Evolutionary conservation across 805 yeast species (phyloP).

Genomic region (Saccharomycopsis babjevae): DNA sequence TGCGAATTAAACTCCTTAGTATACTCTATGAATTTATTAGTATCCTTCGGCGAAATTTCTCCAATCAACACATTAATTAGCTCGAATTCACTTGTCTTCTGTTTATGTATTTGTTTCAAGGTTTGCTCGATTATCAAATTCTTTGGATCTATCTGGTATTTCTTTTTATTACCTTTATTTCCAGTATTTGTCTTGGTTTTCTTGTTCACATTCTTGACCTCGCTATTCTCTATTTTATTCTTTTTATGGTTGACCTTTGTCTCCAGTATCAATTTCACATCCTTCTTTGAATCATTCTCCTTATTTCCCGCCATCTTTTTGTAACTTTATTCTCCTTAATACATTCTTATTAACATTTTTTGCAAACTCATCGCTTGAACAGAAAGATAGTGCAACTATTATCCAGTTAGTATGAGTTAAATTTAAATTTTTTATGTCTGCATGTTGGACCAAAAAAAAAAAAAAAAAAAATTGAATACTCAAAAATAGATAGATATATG

Average conservation of each 20-base stretch:
- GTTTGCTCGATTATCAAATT: neutral
- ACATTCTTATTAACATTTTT: neutral
- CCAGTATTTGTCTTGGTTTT: neutral
- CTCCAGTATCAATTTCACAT: too few relatives aligned
- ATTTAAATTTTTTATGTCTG: neutral
- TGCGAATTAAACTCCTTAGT: constrained; percentile 18
- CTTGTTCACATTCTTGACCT: neutral
- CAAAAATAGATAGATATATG: too few relatives aligned
- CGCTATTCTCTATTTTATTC: neutral
- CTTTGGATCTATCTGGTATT: neutral
- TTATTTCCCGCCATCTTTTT: too few relatives aligned
- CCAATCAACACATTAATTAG: neutral
- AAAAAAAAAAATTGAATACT: too few relatives aligned
- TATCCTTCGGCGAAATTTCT: neutral
- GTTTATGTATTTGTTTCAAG: neutral
- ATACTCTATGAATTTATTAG: neutral
- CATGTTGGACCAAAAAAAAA: neutral
- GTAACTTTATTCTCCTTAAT: too few relatives aligned
- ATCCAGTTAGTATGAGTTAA: neutral
- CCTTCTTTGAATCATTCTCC: neutral
- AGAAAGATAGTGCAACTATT: neutral
- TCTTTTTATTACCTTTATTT: neutral
- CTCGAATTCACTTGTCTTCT: neutral
- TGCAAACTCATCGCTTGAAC: neutral
- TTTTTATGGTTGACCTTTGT: neutral